Base-by-base conservation (phyloP, 345 rosid species). In the Leavenworthia alabamica region DNA sequence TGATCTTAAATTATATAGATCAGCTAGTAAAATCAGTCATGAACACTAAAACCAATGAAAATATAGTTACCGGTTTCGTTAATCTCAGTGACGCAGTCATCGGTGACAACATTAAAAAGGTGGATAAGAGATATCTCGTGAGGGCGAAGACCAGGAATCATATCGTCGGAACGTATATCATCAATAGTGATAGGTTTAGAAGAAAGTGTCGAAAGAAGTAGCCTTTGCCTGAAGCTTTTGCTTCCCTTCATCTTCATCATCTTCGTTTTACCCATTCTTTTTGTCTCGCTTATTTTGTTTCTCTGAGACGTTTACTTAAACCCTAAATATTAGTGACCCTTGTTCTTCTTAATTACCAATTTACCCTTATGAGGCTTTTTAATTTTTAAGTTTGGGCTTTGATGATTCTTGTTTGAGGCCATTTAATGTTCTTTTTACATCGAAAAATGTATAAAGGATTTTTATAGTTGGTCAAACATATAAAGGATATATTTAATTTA, bases 81-180 rank as follows among this genome's bases (percentile, higher is more conserved):
- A 49, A 89, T 81, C 57, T 83, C 84, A 16, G 81, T 65, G 56
- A 61, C 36, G 56, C 89, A 79, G 72, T 87, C 96, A 73, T 93
- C 99, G 47, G 71, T 77, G 57, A 89, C 61, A 39, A 48, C 72
- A 49, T 89, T 96, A 40, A 89, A 60, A 52, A 89, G 95, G 72
- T 84, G 95, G 58, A 89, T 79, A 56, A 93, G 80, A 73, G 90
- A 82, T 68, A 89, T 62, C 80, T 93, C 94, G 50, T 89, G 82
- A 11, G 76, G 84, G 4, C 71, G 88, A 60, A 87, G 96, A 41
- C 97, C 96, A 2, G 99, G 96, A 48, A 79, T 52, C 36, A 74
- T 79, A 23, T 83, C 79, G 17, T 82, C 83, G 55, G 88, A 68
- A 26, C 88, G 91, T 57, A 93, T 85, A 47, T 79, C 97, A 4